Conservation (phyloP, 352 stramenopile species). For the Phytophthora constricta region DNA sequence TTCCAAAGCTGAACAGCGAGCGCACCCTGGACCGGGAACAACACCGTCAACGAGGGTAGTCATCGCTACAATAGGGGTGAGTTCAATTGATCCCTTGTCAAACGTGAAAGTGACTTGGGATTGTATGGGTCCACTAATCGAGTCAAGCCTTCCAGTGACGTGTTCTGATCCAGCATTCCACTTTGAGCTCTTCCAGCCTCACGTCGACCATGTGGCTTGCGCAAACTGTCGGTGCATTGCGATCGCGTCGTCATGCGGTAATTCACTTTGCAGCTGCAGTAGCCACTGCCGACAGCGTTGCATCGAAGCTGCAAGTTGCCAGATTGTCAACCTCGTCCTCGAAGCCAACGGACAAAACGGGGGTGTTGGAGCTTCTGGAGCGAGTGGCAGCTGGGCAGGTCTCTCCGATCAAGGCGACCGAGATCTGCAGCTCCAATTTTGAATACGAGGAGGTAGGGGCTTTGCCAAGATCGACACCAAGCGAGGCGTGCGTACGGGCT, state of each 20-base stretch:
- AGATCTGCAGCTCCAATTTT: conserved; percentile 23
- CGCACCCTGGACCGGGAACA: conserved; percentile 16
- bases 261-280: conserved; percentile 7
- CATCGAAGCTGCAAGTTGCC: background rate
- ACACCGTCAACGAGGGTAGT: conserved; percentile 1
- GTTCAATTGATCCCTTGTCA: no score
- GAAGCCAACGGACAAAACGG: conserved; percentile 27
- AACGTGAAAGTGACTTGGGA: background rate
- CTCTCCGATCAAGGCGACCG: conserved; percentile 33
- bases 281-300: background rate
- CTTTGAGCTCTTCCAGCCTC: background rate
- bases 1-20: conserved; percentile 35
- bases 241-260: conserved; percentile 11
- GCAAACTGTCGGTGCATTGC: conserved; percentile 11
- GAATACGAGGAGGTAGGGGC: conserved; percentile 63
- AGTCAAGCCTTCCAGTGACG: background rate
- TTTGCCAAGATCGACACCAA: conserved; percentile 92
- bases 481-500: conserved; percentile 88
- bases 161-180: background rate
- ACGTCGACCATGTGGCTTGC: background rate
- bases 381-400: conserved; percentile 64
- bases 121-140: background rate
- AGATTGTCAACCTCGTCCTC: conserved; percentile 27
- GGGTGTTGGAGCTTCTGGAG: conserved; percentile 58
- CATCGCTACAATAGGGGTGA: no score